These are phyloP conservation scores for Blastocladiella britannica DNA, from an alignment of 192 early-diverging fungal genomes.

Conservation along the genomic window DNA sequence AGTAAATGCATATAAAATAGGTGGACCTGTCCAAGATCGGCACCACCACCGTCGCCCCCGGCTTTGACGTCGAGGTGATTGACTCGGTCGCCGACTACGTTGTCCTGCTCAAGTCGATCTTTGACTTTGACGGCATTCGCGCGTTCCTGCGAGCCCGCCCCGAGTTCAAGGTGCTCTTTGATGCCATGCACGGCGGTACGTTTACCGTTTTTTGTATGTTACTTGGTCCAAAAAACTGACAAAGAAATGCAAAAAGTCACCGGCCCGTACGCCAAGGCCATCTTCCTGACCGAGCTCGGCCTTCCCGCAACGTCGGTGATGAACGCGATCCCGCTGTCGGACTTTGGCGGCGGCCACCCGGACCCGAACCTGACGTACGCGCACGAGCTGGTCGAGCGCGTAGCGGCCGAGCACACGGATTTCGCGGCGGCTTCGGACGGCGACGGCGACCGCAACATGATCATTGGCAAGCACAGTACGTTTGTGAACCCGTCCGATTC, in stretches of 20 bases:
- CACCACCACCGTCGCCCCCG: slow-evolving; percentile 25
- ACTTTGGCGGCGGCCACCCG: slow-evolving; percentile 91
- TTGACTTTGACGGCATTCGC: slow-evolving; percentile 75
- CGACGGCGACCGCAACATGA: slow-evolving; percentile 97
- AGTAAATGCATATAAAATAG: no score
- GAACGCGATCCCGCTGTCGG: slow-evolving; percentile 55
- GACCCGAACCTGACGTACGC: slow-evolving; percentile 98
- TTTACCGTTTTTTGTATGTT: slow-evolving; percentile 4
- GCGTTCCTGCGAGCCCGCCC: slow-evolving; percentile 47
- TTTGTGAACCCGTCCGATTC: slow-evolving; percentile 96
- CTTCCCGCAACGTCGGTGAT: slow-evolving; percentile 56
- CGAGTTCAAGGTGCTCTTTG: slow-evolving; percentile 71
- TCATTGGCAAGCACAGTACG: slow-evolving; percentile 67
- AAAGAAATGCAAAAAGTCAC: slow-evolving; percentile 58
- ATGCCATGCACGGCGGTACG: slow-evolving; percentile 75
- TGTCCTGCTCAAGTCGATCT: slow-evolving; percentile 63
- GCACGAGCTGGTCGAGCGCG: slow-evolving; percentile 73
- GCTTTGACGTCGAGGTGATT: slow-evolving; percentile 62
- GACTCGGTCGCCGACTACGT: slow-evolving; percentile 81
- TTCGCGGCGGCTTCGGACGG: slow-evolving; percentile 96
- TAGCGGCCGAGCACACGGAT: slow-evolving; percentile 50
- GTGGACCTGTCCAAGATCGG: slow-evolving; percentile 57
- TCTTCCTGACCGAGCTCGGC: slow-evolving; percentile 80
- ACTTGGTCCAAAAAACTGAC: slow-evolving; percentile 1
- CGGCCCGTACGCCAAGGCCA: slow-evolving; percentile 68